Percentiles rank a stretch among this genome's conserved stretches.
Conservation (phyloP, 306 rosid genomes). For the Castanea sativa region DNA sequence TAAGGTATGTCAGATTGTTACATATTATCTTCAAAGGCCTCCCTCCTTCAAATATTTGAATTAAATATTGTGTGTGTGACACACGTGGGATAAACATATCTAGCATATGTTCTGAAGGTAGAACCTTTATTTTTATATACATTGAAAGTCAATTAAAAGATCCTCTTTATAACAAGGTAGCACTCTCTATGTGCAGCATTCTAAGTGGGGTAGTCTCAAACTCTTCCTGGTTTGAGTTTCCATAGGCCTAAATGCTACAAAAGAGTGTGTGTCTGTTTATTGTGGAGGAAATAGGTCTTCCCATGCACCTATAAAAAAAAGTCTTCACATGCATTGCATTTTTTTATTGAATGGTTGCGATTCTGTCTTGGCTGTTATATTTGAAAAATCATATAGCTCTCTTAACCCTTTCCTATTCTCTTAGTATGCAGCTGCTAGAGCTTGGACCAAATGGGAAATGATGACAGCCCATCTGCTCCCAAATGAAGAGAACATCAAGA, state of each 20-base stretch:
- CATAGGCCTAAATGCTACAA: neutral
- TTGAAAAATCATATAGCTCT: slow-evolving; percentile 10
- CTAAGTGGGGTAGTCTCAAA: neutral
- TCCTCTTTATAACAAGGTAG: neutral
- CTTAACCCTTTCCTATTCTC: slow-evolving; percentile 28
- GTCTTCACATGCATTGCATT: neutral
- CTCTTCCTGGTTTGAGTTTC: neutral
- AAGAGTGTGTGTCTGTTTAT: neutral
- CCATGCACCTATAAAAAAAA: neutral
- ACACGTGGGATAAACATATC: no score
- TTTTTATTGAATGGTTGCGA: slow-evolving; percentile 3
- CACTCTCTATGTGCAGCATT: slow-evolving; percentile 10
- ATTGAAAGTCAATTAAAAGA: no score
- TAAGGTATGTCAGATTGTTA: neutral
- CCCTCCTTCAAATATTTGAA: neutral
- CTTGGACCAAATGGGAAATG: slow-evolving; percentile 99
- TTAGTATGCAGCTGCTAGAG: slow-evolving; percentile 94
- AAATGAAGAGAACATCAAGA: slow-evolving; percentile 73
- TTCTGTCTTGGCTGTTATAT: slow-evolving; percentile 11
- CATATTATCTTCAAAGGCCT: neutral
- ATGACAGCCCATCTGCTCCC: slow-evolving; percentile 88
- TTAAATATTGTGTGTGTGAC: neutral
- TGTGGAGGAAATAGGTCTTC: neutral
- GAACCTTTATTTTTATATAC: neutral
- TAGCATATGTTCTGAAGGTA: neutral